Conservation (phyloP, 805 yeast species). For the Alloascoidea hylecoeti region DNA sequence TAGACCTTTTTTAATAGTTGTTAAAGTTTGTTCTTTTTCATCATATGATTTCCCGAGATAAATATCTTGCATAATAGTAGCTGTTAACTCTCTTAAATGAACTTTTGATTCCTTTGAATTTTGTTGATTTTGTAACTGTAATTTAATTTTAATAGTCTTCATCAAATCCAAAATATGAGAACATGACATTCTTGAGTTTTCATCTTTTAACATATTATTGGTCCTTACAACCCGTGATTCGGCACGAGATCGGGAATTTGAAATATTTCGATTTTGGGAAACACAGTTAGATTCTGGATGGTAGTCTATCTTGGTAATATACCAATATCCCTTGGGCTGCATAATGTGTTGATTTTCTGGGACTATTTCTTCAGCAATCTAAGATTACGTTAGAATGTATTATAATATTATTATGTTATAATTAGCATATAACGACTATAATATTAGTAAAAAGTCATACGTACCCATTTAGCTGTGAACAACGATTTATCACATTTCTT, state of each 20-base stretch:
- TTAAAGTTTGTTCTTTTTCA: neutral
- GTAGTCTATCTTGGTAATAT: neutral
- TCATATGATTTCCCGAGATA: neutral
- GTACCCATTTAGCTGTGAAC: neutral
- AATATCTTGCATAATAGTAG: neutral
- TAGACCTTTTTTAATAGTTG: no score
- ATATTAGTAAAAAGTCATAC: no score
- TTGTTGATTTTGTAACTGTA: neutral
- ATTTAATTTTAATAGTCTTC: no score
- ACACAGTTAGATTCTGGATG: neutral
- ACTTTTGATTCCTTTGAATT: neutral
- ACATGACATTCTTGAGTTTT: neutral
- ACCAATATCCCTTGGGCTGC: no score
- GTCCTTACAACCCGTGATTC: no score
- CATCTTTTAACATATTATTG: no score
- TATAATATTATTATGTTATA: no score
- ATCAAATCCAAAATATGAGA: neutral
- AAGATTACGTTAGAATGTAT: no score
- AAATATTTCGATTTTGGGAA: neutral
- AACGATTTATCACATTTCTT: conserved; percentile 1
- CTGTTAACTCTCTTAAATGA: neutral
- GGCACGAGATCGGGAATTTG: neutral
- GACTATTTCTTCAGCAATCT: no score
- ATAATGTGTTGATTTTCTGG: no score
- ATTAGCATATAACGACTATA: no score